These are phyloP conservation scores for Saturnispora gosingensis DNA, from an alignment of 805 yeast genomes.

Conservation along the genomic window DNA sequence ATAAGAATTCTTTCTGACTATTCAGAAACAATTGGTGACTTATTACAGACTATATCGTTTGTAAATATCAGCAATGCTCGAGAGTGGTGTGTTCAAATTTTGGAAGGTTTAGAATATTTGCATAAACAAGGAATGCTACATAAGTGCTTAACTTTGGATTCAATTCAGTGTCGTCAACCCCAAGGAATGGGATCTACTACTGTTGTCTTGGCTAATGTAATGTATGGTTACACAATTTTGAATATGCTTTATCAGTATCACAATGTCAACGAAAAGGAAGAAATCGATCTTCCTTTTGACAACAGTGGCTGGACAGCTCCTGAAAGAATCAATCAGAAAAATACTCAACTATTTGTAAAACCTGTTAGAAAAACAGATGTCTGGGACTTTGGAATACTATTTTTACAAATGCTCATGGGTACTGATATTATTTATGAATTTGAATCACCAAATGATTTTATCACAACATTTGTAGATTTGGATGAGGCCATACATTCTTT, in stretches of 20 bases:
- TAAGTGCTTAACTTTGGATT: conserved; percentile 52
- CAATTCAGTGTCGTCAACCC: conserved; percentile 40
- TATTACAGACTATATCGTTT: conserved; percentile 57
- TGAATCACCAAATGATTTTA: conserved; percentile 55
- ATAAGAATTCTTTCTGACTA: conserved; percentile 62
- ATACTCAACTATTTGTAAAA: conserved; percentile 25
- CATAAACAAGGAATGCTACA: conserved; percentile 84
- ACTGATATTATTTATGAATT: conserved; percentile 44
- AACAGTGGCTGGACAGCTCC: conserved; percentile 69
- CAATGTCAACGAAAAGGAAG: conserved; percentile 18
- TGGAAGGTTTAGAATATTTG: conserved; percentile 76
- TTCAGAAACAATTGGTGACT: conserved; percentile 46
- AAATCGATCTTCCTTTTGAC: conserved; percentile 21
- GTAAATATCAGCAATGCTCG: conserved; percentile 71
- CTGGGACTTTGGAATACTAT: conserved; percentile 83
- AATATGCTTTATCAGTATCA: conserved; percentile 29
- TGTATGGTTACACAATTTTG: conserved; percentile 45
- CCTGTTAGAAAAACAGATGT: conserved; percentile 81
- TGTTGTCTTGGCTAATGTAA: conserved; percentile 51
- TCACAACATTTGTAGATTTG: conserved; percentile 27
- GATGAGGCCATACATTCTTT: conserved; percentile 60
- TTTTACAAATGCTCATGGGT: conserved; percentile 59
- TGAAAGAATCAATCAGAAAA: conserved; percentile 36
- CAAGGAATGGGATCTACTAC: conserved; percentile 45
- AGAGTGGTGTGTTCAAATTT: conserved; percentile 76